Evolutionary conservation across 495 filamentous ascomycete genomes (phyloP).

Genomic region (Penicillium crystallinum): DNA sequence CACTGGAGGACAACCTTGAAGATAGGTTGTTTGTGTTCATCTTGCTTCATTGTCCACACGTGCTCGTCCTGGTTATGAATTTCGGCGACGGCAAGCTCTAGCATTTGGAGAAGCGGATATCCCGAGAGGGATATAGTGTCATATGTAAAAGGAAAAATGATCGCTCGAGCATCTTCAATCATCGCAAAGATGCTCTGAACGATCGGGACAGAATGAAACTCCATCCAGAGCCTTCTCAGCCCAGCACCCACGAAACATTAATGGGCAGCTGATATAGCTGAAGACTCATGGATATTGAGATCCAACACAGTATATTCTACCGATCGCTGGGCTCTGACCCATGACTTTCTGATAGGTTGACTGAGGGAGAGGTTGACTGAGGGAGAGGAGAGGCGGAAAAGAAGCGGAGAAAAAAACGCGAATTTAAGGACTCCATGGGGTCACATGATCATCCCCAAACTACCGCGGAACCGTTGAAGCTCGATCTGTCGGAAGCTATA

Average conservation of each 20-base stretch:
- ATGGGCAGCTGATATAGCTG: constrained; percentile 8
- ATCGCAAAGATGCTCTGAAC: not conserved
- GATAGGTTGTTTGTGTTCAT: constrained; percentile 36
- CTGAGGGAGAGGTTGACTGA: not conserved
- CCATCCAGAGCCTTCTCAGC: not conserved
- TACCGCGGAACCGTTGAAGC: not conserved
- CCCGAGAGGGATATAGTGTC: not conserved
- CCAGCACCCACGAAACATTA: constrained; percentile 14
- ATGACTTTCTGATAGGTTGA: not conserved
- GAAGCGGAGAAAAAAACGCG: constrained; percentile 1
- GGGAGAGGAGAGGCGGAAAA: not conserved
- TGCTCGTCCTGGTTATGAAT: constrained; percentile 49
- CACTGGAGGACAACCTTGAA: constrained; percentile 34
- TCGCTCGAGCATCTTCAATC: not conserved
- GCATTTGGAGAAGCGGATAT: constrained; percentile 53
- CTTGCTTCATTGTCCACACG: constrained; percentile 67
- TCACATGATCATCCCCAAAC: constrained; percentile 3
- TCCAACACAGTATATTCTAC: not conserved
- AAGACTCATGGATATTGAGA: not conserved
- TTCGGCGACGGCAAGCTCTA: constrained; percentile 62
- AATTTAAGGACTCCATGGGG: not conserved
- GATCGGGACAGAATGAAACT: not conserved
- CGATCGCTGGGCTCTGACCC: not conserved
- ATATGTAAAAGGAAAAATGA: not conserved
- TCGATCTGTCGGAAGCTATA: not conserved